Evolutionary conservation across 305 asterid genomes (phyloP).

Genomic region (Rubia occidens): DNA sequence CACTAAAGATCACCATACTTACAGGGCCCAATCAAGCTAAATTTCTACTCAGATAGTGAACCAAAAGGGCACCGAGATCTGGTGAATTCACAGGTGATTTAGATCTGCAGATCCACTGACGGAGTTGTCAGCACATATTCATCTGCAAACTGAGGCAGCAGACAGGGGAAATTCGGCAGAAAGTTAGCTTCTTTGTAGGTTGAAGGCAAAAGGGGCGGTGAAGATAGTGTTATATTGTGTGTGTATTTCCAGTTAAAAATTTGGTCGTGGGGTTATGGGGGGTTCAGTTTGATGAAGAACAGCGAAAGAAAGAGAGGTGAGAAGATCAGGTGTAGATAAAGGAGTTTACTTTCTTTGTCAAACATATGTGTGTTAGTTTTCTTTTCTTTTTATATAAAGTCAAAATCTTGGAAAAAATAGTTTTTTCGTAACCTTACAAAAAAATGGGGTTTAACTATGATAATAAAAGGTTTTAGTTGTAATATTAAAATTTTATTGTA

Average conservation of each 20-base stretch:
- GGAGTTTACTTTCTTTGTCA: slow-evolving; percentile 15
- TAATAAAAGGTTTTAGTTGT: too few species aligned
- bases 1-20: slow-evolving; percentile 17
- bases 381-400: too few species aligned
- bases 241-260: slow-evolving; percentile 12
- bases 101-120: slow-evolving; percentile 42
- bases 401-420: too few species aligned
- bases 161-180: background rate
- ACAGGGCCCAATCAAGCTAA: slow-evolving; percentile 25
- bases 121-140: slow-evolving; percentile 14
- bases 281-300: slow-evolving; percentile 14
- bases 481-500: too few species aligned
- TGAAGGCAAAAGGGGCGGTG: background rate
- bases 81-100: slow-evolving; percentile 13
- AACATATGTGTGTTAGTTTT: slow-evolving; percentile 3
- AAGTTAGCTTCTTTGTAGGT: slow-evolving; percentile 14
- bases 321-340: slow-evolving; percentile 15
- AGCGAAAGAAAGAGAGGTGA: slow-evolving; percentile 2
- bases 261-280: background rate
- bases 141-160: background rate
- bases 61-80: slow-evolving; percentile 25
- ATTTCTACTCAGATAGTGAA: slow-evolving; percentile 24
- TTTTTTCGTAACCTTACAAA: too few species aligned
- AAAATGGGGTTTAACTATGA: too few species aligned
- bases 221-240: background rate